Percentiles rank a stretch among this genome's conserved stretches.
Conservation (phyloP, 352 stramenopile genomes). For the Bremia lactucae region DNA sequence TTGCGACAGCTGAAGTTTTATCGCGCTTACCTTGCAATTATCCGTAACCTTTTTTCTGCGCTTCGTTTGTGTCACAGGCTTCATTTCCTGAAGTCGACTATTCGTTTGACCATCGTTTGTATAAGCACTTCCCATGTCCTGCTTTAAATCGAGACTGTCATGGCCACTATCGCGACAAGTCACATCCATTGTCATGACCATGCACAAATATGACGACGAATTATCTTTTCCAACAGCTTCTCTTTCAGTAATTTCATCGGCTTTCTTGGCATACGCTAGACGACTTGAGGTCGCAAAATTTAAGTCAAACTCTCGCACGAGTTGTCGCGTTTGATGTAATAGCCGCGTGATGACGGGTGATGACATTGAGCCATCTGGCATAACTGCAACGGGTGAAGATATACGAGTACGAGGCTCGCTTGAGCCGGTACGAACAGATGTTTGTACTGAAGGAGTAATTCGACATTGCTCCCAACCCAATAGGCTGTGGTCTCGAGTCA, state of each 20-base stretch:
- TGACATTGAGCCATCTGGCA: constrained; percentile 8
- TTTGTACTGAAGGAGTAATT: constrained; percentile 3
- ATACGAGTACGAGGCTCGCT: too few species aligned
- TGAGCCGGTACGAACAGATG: too few species aligned
- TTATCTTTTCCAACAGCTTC: background rate
- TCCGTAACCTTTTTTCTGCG: constrained; percentile 6
- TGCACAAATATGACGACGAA: constrained; percentile 1
- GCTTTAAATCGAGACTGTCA: constrained; percentile 9
- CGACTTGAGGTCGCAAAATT: constrained; percentile 5
- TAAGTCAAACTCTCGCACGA: constrained; percentile 20
- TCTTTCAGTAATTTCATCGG: background rate
- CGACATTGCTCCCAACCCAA: too few species aligned
- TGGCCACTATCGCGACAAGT: constrained; percentile 14
- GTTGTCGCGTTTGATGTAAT: constrained; percentile 19
- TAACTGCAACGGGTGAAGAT: constrained; percentile 6
- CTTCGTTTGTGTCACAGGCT: constrained; percentile 2
- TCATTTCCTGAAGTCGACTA: background rate
- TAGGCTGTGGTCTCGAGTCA: background rate
- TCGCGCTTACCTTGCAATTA: background rate
- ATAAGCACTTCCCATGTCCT: background rate
- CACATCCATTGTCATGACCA: constrained; percentile 17
- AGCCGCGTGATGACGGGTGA: constrained; percentile 15
- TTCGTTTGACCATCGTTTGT: too few species aligned
- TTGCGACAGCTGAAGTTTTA: background rate
- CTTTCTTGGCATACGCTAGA: constrained; percentile 3